Evolutionary conservation across 306 rosid species (phyloP).

Genomic region (Hippophae tibetana): DNA sequence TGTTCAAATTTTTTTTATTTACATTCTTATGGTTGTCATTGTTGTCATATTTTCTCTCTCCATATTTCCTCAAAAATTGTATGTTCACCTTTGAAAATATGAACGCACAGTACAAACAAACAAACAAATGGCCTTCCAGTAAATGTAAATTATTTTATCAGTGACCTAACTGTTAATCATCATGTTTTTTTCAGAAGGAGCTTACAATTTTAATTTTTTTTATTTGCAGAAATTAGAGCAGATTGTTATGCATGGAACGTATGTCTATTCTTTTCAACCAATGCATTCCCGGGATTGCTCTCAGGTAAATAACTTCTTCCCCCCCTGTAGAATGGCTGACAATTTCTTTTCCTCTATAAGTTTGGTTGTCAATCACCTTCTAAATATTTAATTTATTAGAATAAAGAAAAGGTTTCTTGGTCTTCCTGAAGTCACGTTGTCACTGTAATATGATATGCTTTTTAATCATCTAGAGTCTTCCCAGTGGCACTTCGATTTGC

Average conservation of each 20-base stretch:
- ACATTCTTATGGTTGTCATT: background rate
- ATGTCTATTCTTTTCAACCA: conserved; percentile 74
- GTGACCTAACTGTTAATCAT: background rate
- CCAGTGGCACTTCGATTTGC: background rate
- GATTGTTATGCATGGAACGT: conserved; percentile 55
- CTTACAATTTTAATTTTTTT: background rate
- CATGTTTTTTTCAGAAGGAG: background rate
- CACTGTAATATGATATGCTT: background rate
- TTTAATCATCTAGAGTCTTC: background rate
- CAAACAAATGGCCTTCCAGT: background rate
- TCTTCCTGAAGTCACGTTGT: background rate
- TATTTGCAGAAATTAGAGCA: conserved; percentile 63
- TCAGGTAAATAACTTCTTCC: conserved; percentile 42
- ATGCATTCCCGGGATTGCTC: conserved; percentile 84
- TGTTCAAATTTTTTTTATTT: background rate
- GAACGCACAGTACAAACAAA: no score
- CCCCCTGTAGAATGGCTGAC: background rate
- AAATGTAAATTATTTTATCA: background rate
- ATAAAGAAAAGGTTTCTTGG: background rate
- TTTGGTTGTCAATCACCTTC: background rate
- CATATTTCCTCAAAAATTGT: no score
- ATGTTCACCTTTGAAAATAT: no score
- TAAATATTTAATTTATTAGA: background rate
- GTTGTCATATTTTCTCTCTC: no score
- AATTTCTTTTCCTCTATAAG: conserved; percentile 4